These are phyloP conservation scores for Beverwykella pulmonaria DNA, from an alignment of 495 filamentous ascomycete genomes.

Conservation along the genomic window DNA sequence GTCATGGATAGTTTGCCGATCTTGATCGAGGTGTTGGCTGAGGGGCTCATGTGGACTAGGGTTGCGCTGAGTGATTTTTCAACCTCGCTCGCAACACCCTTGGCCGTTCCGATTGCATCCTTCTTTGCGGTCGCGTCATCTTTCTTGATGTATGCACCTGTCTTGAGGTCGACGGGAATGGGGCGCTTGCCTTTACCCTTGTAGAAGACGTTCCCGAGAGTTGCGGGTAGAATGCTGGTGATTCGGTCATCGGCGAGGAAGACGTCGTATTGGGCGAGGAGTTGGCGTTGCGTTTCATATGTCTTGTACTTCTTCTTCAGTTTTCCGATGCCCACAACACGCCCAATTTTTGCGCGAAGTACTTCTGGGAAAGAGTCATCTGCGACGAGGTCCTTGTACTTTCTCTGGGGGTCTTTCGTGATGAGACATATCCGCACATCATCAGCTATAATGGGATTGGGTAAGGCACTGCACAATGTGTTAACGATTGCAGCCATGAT, in stretches of 20 bases:
- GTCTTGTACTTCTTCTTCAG: conserved; percentile 81
- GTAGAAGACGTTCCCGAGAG: conserved; percentile 88
- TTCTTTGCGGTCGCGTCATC: conserved; percentile 66
- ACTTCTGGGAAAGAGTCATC: conserved; percentile 72
- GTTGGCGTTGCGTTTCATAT: conserved; percentile 81
- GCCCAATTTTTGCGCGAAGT: conserved; percentile 70
- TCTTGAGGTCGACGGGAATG: conserved; percentile 66
- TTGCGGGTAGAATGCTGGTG: conserved; percentile 70
- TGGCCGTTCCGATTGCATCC: conserved; percentile 49
- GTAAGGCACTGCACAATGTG: conserved; percentile 49
- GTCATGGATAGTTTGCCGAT: conserved; percentile 70
- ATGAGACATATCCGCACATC: conserved; percentile 78
- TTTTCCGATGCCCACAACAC: conserved; percentile 76
- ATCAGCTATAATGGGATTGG: conserved; percentile 65
- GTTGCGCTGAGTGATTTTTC: conserved; percentile 69
- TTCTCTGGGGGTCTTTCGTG: conserved; percentile 81
- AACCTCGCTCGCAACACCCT: conserved; percentile 68
- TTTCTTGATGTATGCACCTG: conserved; percentile 48
- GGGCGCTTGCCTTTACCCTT: conserved; percentile 76
- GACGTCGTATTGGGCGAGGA: conserved; percentile 80
- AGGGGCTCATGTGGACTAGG: conserved; percentile 70
- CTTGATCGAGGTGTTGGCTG: conserved; percentile 45
- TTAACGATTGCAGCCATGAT: conserved; percentile 10
- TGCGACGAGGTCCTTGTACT: conserved; percentile 79
- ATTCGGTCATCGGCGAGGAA: conserved; percentile 88